Evolutionary conservation across 352 stramenopile species (phyloP), one percentile per base, ranked within the genome.

Genomic region (Globisporangium barbulae): DNA sequence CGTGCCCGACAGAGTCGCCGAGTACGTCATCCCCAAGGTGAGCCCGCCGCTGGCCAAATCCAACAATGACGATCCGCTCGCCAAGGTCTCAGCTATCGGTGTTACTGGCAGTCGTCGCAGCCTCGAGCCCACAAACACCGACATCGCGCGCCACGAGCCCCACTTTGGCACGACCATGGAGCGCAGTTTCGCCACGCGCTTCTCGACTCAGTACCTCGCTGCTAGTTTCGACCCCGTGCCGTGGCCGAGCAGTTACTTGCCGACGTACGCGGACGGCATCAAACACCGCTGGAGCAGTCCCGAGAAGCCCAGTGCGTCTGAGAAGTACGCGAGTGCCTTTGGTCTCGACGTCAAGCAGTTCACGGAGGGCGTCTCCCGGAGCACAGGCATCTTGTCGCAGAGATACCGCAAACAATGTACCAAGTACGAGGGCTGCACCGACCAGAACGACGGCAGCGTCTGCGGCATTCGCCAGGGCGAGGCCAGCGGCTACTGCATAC

Each of bases 261-360:
- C 62, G 2, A 57, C 21, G 8, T 62, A 62, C 44, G 37, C 28
- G 3, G 62, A 68, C 22, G 58, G 62, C 35, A 68, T 68, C 62
- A 68, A 68, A 47, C 28, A 68, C 25, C 62, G 54, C 37, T 64
- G 54, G 47, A 31, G 58, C 2, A 58, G 45, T 28, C 49, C 31
- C 31, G 31, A 37, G 31, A 3, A 69, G 41, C 61, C 61, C 13
- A 83, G 76, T 53, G 61, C 76, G 2, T 55, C 76, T 0, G 76
- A 82, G 54, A 81, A 81, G 65, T 85, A 85, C 59, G 76, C 74
- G 17, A 59, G n/a, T 2, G 64, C 71, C 22, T 85, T 79, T 50
- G 72, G 75, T 5, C 64, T 79, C 55, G 68, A 85, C 41, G 58
- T 59, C 12, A 62, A 59, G 7, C 21, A 52, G 0, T 69, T 85